These are phyloP conservation scores for Byssothecium circinans DNA, from an alignment of 2,329 filamentous ascomycete species.

Conservation along the genomic window DNA sequence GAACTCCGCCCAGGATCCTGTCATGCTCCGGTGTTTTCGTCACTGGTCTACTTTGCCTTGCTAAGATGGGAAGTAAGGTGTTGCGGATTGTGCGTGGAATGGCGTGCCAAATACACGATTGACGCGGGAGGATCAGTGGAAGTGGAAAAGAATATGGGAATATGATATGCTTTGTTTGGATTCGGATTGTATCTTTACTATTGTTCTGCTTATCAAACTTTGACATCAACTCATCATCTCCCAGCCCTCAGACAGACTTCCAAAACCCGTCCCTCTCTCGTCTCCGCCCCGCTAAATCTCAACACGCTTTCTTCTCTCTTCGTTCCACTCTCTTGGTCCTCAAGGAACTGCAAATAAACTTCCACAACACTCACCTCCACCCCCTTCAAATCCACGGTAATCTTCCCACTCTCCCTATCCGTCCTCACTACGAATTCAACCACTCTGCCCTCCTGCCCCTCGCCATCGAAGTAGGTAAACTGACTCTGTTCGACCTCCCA, in stretches of 20 bases:
- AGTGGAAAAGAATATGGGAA: no score
- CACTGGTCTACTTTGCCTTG: no score
- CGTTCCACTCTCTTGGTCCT: background rate
- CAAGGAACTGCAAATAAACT: slow-evolving; percentile 16
- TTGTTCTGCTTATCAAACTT: no score
- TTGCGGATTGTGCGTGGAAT: no score
- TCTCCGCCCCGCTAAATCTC: background rate
- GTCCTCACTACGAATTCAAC: slow-evolving; percentile 15
- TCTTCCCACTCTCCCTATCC: slow-evolving; percentile 7
- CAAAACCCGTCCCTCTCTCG: background rate
- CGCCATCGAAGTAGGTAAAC: slow-evolving; percentile 31
- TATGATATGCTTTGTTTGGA: no score
- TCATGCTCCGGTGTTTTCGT: no score
- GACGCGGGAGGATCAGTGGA: no score
- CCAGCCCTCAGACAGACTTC: background rate
- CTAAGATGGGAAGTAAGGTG: no score
- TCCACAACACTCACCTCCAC: slow-evolving; percentile 13
- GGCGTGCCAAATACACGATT: no score
- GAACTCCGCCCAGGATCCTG: no score
- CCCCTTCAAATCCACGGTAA: slow-evolving; percentile 19
- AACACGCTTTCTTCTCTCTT: background rate
- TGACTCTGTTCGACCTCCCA: slow-evolving; percentile 24
- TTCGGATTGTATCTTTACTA: slow-evolving; percentile 1
- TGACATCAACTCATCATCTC: background rate
- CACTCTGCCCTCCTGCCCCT: slow-evolving; percentile 12